Conservation (phyloP, 805 yeast species). For the Scheffersomyces amazonensis region DNA sequence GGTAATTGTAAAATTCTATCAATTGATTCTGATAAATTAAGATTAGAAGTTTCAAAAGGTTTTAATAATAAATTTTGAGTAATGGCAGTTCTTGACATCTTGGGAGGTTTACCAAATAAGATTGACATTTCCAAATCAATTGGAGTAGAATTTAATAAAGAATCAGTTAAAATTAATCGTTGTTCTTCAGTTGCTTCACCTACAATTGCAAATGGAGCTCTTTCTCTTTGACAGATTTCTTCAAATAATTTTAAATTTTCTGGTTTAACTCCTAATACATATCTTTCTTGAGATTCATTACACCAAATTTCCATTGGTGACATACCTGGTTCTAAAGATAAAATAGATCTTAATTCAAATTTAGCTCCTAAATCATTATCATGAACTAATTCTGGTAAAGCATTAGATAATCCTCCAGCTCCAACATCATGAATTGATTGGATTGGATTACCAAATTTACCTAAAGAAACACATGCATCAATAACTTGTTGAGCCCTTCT, state of each 20-base stretch:
- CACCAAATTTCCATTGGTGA: constrained; percentile 99
- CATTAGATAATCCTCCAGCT: constrained; percentile 98
- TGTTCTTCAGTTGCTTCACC: constrained; percentile 91
- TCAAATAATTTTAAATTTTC: constrained; percentile 70
- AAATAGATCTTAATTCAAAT: constrained; percentile 86
- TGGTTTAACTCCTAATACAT: constrained; percentile 87
- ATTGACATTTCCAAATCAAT: constrained; percentile 95
- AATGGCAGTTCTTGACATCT: constrained; percentile 74
- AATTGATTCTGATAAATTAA: constrained; percentile 60
- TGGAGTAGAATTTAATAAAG: constrained; percentile 74
- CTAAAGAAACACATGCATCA: constrained; percentile 86
- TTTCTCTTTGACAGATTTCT: constrained; percentile 86
- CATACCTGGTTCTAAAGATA: constrained; percentile 95
- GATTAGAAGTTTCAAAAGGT: constrained; percentile 29
- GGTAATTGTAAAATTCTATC: constrained; percentile 85
- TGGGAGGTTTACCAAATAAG: constrained; percentile 95
- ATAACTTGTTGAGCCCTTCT: constrained; percentile 98
- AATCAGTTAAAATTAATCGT: constrained; percentile 77
- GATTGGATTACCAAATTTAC: constrained; percentile 64
- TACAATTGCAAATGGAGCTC: constrained; percentile 94
- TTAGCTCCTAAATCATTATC: constrained; percentile 94
- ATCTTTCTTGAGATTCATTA: constrained; percentile 98
- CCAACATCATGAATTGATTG: constrained; percentile 98
- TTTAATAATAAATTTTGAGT: constrained; percentile 57
- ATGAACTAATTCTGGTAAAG: constrained; percentile 95